Base-by-base conservation (phyloP, 768 basidiomycete species). In the Leccinum fibrillosum region DNA sequence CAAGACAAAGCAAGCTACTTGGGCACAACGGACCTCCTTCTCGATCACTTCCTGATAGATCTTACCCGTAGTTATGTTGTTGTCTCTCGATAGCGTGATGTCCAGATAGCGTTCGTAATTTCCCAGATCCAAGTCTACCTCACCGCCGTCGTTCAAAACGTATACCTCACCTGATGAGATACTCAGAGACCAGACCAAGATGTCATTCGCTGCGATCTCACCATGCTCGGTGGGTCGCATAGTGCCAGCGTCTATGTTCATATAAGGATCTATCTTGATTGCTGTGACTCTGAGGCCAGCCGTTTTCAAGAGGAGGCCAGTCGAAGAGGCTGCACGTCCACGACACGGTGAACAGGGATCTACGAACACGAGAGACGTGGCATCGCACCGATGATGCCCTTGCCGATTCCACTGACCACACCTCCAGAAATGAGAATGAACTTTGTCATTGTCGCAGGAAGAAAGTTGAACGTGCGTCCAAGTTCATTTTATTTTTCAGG, bases 201-300 rank as follows among this genome's bases (percentile, higher is more conserved):
- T 21, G 21, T 2, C 47, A 56, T 62, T 28, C 44, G 53, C 34
- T 59, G 42, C 49, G 52, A 60, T 62, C 86, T 80, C 72, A 92
- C 95, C 96, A 72, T 99, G 96, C 74, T 99, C 96, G 15, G 94
- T 96, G 13, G 96, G 96, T 52, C 93, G 82, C 96, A 99, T 99
- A 19, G 96, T 98, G 35, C 96, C 96, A 23, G 96, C 96, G 81
- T 99, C 96, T 66, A 99, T 98, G 77, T 99, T 99, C 96, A 99
- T 98, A 67, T 99, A 99, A 13, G 96, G 96, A 72, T 99, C 96
- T 68, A 99, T 98, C 78, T 99, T 99, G 81, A 99, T 98, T 11
- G 96, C 92, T 8, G 96, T 99, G 66, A 98, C 96, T 77, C 94
- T 97, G 60, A 97, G 81, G 49, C 96, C 96, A 37, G 89, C 86